Conservation (phyloP, 1,139 yeast genomes). For the Taphrina sp. region DNA sequence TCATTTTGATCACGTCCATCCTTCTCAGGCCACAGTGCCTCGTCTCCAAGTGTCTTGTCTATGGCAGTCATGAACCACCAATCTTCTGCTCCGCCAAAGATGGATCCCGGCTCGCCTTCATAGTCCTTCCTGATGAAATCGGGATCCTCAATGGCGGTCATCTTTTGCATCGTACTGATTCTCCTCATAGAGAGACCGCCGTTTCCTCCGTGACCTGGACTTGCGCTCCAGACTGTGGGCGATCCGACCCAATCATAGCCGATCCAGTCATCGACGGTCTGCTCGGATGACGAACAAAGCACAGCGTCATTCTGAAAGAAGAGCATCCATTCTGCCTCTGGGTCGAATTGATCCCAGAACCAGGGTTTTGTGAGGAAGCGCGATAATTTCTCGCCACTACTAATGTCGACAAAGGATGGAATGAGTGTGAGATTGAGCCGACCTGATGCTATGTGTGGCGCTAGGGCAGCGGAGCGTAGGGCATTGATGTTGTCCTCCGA, state of each 20-base stretch:
- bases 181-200: slow-evolving; percentile 20
- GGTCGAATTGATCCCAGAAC: slow-evolving; percentile 20
- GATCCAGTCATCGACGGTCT: slow-evolving; percentile 25
- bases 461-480: slow-evolving; percentile 2
- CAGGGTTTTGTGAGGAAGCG: slow-evolving; percentile 27
- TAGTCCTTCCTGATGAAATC: too few relatives aligned
- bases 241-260: slow-evolving; percentile 31
- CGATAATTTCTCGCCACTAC: slow-evolving; percentile 13
- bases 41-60: slow-evolving; percentile 4
- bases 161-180: slow-evolving; percentile 15
- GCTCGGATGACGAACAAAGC: slow-evolving; percentile 21
- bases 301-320: slow-evolving; percentile 22
- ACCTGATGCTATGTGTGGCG: slow-evolving; percentile 2
- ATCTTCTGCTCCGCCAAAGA: too few relatives aligned
- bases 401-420: slow-evolving; percentile 16
- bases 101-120: too few relatives aligned
- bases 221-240: slow-evolving; percentile 17
- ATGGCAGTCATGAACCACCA: slow-evolving; percentile 25
- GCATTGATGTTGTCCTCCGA: slow-evolving; percentile 13
- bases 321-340: slow-evolving; percentile 29
- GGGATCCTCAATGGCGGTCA: too few relatives aligned
- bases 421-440: slow-evolving; percentile 16
- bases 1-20: slow-evolving; percentile 10
- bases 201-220: slow-evolving; percentile 22
- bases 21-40: slow-evolving; percentile 4